These are phyloP conservation scores for Hymenotorrendiella dingleyae DNA, from an alignment of 2,329 filamentous ascomycete genomes.

Conservation along the genomic window DNA sequence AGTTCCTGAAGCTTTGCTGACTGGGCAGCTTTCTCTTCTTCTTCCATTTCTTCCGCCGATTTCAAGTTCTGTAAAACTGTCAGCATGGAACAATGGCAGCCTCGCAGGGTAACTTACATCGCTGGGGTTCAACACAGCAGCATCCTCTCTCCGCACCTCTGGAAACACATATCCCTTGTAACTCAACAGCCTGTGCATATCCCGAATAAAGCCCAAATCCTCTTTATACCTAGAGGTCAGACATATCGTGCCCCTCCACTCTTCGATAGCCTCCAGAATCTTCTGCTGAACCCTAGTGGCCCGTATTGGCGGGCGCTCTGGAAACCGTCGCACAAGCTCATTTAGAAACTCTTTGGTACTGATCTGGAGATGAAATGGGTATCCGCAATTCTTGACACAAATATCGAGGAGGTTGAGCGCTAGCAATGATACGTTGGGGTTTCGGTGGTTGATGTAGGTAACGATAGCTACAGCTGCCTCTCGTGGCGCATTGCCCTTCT, in stretches of 20 bases:
- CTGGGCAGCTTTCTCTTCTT: conserved; percentile 89
- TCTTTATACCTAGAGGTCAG: conserved; percentile 97
- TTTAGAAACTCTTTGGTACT: conserved; percentile 99
- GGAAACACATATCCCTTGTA: conserved; percentile 98
- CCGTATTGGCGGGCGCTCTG: conserved; percentile 83
- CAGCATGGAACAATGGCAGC: conserved; percentile 19
- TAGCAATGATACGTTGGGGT: conserved; percentile 87
- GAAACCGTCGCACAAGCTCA: conserved; percentile 92
- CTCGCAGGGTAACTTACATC: conserved; percentile 60
- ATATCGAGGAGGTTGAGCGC: conserved; percentile 93
- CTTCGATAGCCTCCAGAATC: conserved; percentile 94
- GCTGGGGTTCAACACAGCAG: conserved; percentile 91
- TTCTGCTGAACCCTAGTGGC: conserved; percentile 81
- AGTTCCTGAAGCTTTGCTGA: conserved; percentile 97
- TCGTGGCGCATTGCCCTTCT: conserved; percentile 91
- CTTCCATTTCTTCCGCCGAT: conserved; percentile 97
- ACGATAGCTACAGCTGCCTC: conserved; percentile 93
- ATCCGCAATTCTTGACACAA: conserved; percentile 99
- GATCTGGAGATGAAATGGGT: conserved; percentile 97
- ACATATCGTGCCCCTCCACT: conserved; percentile 98
- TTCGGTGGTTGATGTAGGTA: conserved; percentile 92
- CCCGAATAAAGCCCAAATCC: conserved; percentile 89
- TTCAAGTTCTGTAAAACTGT: conserved; percentile 67
- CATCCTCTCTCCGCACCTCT: conserved; percentile 86
- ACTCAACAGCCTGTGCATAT: conserved; percentile 93